Percentiles rank a stretch among this genome's conserved stretches.
These are phyloP conservation scores for Iris pallida DNA, from an alignment of 116 monocot genomes.

Conservation along the genomic window DNA sequence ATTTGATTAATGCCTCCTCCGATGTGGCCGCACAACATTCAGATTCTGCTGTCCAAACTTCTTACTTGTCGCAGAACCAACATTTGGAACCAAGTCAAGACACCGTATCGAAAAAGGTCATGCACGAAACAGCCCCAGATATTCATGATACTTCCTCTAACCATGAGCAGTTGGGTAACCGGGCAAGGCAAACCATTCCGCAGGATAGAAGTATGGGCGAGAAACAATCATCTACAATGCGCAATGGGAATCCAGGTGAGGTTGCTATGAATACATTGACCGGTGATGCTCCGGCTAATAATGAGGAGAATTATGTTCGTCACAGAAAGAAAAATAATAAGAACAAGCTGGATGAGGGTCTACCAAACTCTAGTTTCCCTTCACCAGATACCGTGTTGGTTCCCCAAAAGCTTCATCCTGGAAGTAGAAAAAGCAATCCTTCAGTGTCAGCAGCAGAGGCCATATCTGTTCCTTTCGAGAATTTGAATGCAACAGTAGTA, in stretches of 20 bases:
- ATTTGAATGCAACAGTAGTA: slow-evolving; percentile 3
- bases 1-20: background rate
- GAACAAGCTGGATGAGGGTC: slow-evolving; percentile 32
- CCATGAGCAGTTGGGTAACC: slow-evolving; percentile 42
- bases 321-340: slow-evolving; percentile 45
- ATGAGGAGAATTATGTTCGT: slow-evolving; percentile 19
- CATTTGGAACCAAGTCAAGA: slow-evolving; percentile 9
- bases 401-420: slow-evolving; percentile 9
- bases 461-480: slow-evolving; percentile 17
- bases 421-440: slow-evolving; percentile 10
- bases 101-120: background rate
- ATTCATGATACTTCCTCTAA: slow-evolving; percentile 6
- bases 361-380: slow-evolving; percentile 10
- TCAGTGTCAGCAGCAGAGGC: slow-evolving; percentile 10
- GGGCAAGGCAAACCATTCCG: slow-evolving; percentile 27
- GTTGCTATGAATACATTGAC: background rate
- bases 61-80: slow-evolving; percentile 4
- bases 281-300: background rate
- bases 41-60: slow-evolving; percentile 6
- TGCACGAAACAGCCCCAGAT: slow-evolving; percentile 6
- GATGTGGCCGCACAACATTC: background rate
- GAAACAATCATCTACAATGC: slow-evolving; percentile 7
- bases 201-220: slow-evolving; percentile 30
- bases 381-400: slow-evolving; percentile 14
- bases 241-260: slow-evolving; percentile 10